phyloP scores from a whole-genome alignment of 2,329 filamentous ascomycete genomes.

The Spiromastix sp. region DNA sequence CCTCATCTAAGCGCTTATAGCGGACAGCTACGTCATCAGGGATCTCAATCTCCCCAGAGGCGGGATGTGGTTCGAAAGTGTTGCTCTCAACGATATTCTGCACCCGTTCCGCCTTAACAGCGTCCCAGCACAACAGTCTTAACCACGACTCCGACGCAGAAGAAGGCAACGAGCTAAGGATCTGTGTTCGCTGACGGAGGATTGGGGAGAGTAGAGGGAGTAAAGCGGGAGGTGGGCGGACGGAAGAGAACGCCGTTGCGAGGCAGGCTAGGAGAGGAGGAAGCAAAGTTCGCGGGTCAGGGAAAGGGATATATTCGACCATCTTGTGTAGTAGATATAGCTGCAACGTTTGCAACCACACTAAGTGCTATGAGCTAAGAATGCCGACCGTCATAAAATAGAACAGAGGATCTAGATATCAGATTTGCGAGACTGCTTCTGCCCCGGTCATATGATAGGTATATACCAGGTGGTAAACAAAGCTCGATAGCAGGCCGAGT shows the following conservation, averaged over 20 bases:
- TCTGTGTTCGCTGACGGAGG: constrained; percentile 50
- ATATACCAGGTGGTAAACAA: no score
- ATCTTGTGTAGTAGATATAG: constrained; percentile 31
- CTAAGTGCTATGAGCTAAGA: no score
- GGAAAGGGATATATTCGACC: constrained; percentile 45
- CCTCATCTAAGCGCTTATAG: constrained; percentile 50
- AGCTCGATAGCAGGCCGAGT: no score
- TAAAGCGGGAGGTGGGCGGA: constrained; percentile 49
- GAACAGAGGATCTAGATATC: no score
- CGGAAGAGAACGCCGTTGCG: constrained; percentile 49
- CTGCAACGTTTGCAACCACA: no score
- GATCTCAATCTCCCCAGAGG: constrained; percentile 55
- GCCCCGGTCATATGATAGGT: no score
- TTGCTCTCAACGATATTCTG: constrained; percentile 44
- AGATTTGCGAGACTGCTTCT: no score
- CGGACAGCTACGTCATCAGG: constrained; percentile 44
- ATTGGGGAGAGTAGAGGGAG: constrained; percentile 53
- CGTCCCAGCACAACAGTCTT: constrained; percentile 49
- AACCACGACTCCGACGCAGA: constrained; percentile 46
- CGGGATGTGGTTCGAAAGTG: constrained; percentile 52
- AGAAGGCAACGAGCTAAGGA: constrained; percentile 38
- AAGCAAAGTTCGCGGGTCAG: constrained; percentile 46
- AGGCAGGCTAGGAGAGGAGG: constrained; percentile 55
- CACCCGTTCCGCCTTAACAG: constrained; percentile 41
- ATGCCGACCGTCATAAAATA: background rate